Percentiles rank a stretch among this genome's conserved stretches.
Evolutionary conservation across 495 filamentous ascomycete genomes (phyloP).

Genomic region (Neurospora sp.): DNA sequence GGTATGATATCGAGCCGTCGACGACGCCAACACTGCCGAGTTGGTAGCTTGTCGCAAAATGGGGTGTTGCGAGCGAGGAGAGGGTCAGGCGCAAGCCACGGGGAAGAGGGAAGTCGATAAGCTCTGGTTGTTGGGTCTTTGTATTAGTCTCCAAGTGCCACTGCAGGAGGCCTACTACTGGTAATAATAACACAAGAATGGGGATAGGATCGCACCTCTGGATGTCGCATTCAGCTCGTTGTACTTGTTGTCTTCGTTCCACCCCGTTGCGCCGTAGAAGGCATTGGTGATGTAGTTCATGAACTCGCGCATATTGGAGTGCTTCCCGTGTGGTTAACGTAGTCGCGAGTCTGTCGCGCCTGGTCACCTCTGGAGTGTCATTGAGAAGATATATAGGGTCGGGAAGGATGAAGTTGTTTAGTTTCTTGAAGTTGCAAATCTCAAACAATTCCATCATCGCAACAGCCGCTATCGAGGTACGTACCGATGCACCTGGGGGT

Average conservation of each 20-base stretch:
- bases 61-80: conserved; percentile 80
- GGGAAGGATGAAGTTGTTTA: background rate
- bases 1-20: conserved; percentile 83
- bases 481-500: background rate
- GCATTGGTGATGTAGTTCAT: conserved; percentile 96
- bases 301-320: conserved; percentile 72
- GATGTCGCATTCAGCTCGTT: conserved; percentile 78
- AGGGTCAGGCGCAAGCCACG: conserved; percentile 68
- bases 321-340: conserved; percentile 1
- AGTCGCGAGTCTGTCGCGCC: conserved; percentile 7
- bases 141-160: background rate
- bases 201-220: conserved; percentile 42
- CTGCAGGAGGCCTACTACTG: background rate
- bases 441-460: background rate
- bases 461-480: background rate
- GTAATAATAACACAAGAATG: no score
- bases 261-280: conserved; percentile 77
- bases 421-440: background rate
- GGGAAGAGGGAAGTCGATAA: conserved; percentile 78
- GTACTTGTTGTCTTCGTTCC: conserved; percentile 92
- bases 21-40: conserved; percentile 76
- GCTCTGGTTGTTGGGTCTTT: conserved; percentile 38
- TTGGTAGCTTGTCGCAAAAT: conserved; percentile 86
- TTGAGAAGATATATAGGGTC: background rate
- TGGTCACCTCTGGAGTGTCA: conserved; percentile 12